Base-by-base conservation (phyloP, 208 protist species). In the Phytomonas sp. region DNA sequence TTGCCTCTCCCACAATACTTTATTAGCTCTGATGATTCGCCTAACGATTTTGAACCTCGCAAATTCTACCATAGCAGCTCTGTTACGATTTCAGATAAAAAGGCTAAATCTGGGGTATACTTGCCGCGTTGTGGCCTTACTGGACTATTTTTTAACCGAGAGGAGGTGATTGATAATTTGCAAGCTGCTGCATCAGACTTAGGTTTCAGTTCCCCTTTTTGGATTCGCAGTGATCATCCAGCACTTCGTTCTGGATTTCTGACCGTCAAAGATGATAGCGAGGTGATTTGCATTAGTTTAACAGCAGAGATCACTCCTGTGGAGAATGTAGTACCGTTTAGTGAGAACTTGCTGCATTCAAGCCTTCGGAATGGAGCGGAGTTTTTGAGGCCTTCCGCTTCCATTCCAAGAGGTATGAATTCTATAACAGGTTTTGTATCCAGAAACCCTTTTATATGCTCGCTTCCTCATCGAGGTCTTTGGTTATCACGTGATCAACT, bases 131-230 rank as follows among this genome's bases (percentile, higher is more conserved):
- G 88, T 68, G 91, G 87, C 6, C 72, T 79, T 59, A 89, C 79
- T 26, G 91, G 91, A 0, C 70, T 93, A 4, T 96, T 96, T 51
- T 96, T 89, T 75, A 79, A 81, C 0, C 72, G 88, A 9, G 91
- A 96, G 70, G 88, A 96, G 60, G 84, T 96, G 32, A 80, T 96
- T 9, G 91, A 96, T 72, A 96, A 96, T 62, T 78, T 96, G 72
- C 79, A 86, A 67, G 87, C 88, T 15, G 91, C 91, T 1, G 84
- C 88, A 0, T 60, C 65, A 15, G 87, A 94, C 51, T 61, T 94
- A 0, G 72, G 77, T 9, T 96, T 93, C 70, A 79, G 75, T 1
- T 94, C 89, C 6, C 91, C 88, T 17, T 96, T 96, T 70, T 96
- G 91, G 89, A 75, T 96, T 67, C 76, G 69, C 28, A 71, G 66